Evolutionary conservation across 225 moss, liverwort and hornwort species (phyloP).

Genomic region (Neckera pumila): DNA sequence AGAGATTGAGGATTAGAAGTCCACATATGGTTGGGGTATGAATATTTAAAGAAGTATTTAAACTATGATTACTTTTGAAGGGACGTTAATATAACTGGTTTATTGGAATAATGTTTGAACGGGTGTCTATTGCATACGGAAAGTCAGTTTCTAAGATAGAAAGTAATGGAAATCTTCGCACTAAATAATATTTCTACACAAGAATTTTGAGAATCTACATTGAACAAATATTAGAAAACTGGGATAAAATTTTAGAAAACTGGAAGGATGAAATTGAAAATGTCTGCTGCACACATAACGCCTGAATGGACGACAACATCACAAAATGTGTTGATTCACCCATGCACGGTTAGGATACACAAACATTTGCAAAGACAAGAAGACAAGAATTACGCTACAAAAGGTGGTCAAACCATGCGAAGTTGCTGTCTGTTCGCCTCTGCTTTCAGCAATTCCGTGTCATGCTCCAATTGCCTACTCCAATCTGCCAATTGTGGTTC

Average conservation of each 20-base stretch:
- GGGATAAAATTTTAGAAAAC: background rate
- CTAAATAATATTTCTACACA: background rate
- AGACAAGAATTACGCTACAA: background rate
- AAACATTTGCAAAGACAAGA: background rate
- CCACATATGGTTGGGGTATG: background rate
- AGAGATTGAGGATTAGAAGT: background rate
- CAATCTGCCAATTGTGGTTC: conserved; percentile 67
- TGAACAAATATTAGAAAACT: background rate
- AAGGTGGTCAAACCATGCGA: conserved; percentile 55
- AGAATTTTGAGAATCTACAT: background rate
- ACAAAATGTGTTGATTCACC: background rate
- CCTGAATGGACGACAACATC: background rate
- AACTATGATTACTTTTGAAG: background rate
- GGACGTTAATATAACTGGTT: background rate
- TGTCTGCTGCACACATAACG: background rate
- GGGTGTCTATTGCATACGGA: background rate
- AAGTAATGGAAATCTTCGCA: too few species aligned
- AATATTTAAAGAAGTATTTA: background rate
- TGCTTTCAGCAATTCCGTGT: conserved; percentile 82
- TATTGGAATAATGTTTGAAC: background rate
- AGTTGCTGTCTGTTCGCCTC: conserved; percentile 88
- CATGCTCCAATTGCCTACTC: conserved; percentile 85
- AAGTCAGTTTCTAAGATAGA: background rate
- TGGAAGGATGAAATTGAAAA: background rate
- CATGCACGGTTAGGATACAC: background rate